phyloP scores from a whole-genome alignment of 2,329 filamentous ascomycete species.

The Phyllosticta citrichinensis region DNA sequence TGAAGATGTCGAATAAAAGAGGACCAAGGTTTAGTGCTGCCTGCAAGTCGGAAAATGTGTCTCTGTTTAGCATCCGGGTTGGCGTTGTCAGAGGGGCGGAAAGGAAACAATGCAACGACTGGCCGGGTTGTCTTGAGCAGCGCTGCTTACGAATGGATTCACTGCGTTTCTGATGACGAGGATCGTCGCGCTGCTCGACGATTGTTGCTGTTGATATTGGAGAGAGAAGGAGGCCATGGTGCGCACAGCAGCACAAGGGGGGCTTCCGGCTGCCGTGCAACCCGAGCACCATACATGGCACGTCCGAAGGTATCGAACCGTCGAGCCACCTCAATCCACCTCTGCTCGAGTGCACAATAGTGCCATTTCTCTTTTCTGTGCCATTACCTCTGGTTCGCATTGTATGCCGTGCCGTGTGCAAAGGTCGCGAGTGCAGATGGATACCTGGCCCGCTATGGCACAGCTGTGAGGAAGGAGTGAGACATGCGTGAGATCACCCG shows the following conservation, averaged over 20 bases:
- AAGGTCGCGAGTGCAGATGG: neutral
- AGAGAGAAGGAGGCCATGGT: neutral
- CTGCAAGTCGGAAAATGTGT: neutral
- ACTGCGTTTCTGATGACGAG: neutral
- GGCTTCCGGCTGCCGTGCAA: neutral
- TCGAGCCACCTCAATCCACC: too few species aligned
- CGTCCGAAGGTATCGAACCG: neutral
- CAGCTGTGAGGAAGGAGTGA: neutral
- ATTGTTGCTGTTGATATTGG: neutral
- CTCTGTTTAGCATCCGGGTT: neutral
- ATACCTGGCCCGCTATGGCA: neutral
- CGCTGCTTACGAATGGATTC: neutral
- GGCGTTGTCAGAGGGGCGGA: neutral
- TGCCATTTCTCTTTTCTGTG: neutral
- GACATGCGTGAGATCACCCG: neutral
- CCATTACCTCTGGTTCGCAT: neutral
- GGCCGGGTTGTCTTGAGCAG: neutral
- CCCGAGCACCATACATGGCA: neutral
- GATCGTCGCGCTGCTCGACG: neutral
- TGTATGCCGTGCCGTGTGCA: neutral
- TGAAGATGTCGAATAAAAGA: conserved; percentile 23
- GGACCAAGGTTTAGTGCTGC: neutral
- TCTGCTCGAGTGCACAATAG: too few species aligned
- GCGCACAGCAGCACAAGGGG: neutral
- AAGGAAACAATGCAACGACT: neutral